A percentile compares a stretch with the other conserved stretches of the same genome.
Evolutionary conservation across 164 flowering plant species (phyloP).

Genomic region (Pachysandra terminalis): DNA sequence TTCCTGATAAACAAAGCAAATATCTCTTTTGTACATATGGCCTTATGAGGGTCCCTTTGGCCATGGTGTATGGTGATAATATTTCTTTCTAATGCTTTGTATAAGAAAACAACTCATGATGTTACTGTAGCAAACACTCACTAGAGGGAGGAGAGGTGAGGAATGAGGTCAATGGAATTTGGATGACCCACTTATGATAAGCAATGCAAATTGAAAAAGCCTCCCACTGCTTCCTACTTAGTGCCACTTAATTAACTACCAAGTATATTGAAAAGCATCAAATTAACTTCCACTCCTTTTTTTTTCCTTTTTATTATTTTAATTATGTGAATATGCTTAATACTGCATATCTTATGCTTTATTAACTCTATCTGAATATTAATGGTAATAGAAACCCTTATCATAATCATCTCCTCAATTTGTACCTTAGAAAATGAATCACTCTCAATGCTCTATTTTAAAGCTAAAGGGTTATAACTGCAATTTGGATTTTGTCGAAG

Average conservation of each 20-base stretch:
- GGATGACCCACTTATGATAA: constrained; percentile 28
- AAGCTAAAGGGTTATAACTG: constrained; percentile 13
- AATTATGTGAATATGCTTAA: constrained; percentile 25
- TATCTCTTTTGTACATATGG: constrained; percentile 14
- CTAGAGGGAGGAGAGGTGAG: constrained; percentile 15
- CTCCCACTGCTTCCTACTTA: constrained; percentile 18
- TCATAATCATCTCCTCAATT: constrained; percentile 14
- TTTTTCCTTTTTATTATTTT: constrained; percentile 24
- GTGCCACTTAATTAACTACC: constrained; percentile 35
- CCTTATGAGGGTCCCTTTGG: constrained; percentile 22
- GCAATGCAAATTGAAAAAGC: constrained; percentile 12
- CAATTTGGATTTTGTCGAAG: not conserved
- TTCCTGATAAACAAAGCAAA: constrained; percentile 19
- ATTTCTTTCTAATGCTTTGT: not conserved
- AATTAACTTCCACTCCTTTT: constrained; percentile 27
- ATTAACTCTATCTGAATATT: constrained; percentile 13
- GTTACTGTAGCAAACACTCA: constrained; percentile 3
- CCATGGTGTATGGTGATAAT: constrained; percentile 7
- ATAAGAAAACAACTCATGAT: too few relatives aligned
- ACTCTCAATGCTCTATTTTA: constrained; percentile 17
- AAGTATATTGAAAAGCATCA: constrained; percentile 32
- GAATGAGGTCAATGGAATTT: constrained; percentile 28
- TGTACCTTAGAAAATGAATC: constrained; percentile 13
- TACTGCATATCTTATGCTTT: constrained; percentile 12
- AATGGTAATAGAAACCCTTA: constrained; percentile 15